Evolutionary conservation across 345 rosid species (phyloP).

Genomic region (Euphorbia pulcherrima): DNA sequence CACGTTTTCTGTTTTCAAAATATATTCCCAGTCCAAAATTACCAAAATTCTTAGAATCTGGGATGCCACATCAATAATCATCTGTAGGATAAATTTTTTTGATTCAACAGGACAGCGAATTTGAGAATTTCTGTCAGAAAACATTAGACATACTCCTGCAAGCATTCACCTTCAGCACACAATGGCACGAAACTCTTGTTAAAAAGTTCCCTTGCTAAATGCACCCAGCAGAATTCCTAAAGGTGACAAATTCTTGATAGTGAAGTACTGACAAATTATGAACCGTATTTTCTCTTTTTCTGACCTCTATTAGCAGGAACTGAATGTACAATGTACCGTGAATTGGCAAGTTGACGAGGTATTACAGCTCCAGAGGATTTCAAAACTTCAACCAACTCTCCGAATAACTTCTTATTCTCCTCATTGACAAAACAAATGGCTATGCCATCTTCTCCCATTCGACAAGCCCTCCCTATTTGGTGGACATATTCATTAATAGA

Average conservation of each 20-base stretch:
- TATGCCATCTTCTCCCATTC: constrained; percentile 68
- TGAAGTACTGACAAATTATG: background rate
- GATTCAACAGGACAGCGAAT: background rate
- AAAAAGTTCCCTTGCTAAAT: background rate
- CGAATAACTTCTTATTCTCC: constrained; percentile 60
- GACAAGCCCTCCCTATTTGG: constrained; percentile 83
- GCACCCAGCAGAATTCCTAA: background rate
- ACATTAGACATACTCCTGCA: background rate
- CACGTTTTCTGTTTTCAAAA: background rate
- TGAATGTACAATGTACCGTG: constrained; percentile 29
- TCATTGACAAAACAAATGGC: constrained; percentile 65
- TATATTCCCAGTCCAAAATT: background rate
- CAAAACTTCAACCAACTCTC: constrained; percentile 50
- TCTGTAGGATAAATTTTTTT: background rate
- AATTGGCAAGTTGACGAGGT: constrained; percentile 65
- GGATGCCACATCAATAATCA: background rate
- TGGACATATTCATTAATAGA: constrained; percentile 73
- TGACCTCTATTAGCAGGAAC: constrained; percentile 38
- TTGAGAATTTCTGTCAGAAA: background rate
- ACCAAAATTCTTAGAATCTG: background rate
- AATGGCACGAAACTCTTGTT: background rate
- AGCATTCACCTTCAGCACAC: background rate
- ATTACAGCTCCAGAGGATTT: constrained; percentile 67
- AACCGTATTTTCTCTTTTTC: constrained; percentile 54
- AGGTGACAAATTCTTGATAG: background rate